A percentile compares a stretch with the other conserved stretches of the same genome.
These are phyloP conservation scores for Terana coerulea DNA, from an alignment of 768 basidiomycete genomes.

Conservation along the genomic window DNA sequence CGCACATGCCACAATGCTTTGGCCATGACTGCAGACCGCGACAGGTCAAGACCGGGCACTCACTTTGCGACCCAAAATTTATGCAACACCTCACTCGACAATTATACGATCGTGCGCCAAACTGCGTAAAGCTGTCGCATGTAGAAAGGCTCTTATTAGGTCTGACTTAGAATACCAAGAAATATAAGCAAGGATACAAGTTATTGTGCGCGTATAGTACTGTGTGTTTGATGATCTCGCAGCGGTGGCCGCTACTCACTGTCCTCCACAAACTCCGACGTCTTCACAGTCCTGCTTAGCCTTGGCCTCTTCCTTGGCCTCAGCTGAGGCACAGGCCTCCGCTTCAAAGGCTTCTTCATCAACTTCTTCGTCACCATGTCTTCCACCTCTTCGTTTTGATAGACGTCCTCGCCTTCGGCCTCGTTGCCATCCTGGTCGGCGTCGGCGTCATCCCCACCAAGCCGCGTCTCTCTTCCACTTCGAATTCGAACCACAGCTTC, in stretches of 20 bases:
- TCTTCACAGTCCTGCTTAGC: too few relatives aligned
- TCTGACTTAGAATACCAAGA: not conserved
- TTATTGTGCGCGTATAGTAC: too few relatives aligned
- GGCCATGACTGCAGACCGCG: too few relatives aligned
- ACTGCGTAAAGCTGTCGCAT: not conserved
- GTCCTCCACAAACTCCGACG: not conserved
- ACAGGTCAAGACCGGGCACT: too few relatives aligned
- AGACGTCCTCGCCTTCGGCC: not conserved
- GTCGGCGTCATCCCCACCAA: not conserved
- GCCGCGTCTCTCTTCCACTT: not conserved
- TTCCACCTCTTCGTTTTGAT: not conserved
- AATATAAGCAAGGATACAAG: not conserved
- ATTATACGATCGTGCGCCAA: not conserved
- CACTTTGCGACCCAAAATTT: not conserved
- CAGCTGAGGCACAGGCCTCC: too few relatives aligned
- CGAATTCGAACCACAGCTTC: slow-evolving; percentile 34
- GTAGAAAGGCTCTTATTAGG: not conserved
- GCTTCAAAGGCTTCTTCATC: too few relatives aligned
- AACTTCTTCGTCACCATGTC: not conserved
- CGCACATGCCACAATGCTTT: too few relatives aligned
- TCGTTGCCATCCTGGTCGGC: not conserved
- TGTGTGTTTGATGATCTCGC: too few relatives aligned
- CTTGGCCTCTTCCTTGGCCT: too few relatives aligned
- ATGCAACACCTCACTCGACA: not conserved
- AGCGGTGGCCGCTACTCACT: not conserved